A percentile compares a stretch with the other conserved stretches of the same genome.
Conservation (phyloP, 2,329 filamentous ascomycete genomes). For the Fusarium zealandicum region DNA sequence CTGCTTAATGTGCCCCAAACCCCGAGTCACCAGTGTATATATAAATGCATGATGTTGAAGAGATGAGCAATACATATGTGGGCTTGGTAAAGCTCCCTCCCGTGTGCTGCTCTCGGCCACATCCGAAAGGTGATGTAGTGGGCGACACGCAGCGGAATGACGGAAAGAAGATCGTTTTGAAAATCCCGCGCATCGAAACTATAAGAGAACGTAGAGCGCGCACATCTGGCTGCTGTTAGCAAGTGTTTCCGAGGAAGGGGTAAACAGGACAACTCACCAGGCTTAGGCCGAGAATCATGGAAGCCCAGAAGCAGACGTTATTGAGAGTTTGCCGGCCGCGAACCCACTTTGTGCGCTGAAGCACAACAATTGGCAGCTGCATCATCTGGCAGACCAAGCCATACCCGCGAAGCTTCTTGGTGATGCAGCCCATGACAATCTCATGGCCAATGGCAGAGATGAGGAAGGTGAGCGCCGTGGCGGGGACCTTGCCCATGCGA, state of each 20-base stretch:
- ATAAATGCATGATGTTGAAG: not conserved
- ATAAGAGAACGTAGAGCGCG: conserved; percentile 61
- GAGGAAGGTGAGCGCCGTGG: conserved; percentile 90
- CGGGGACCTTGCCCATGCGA: conserved; percentile 76
- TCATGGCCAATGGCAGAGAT: conserved; percentile 91
- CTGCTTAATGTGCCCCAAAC: not conserved
- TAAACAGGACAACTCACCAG: conserved; percentile 63
- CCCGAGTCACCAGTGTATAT: not conserved
- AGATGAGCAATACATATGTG: not conserved
- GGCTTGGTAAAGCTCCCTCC: not conserved
- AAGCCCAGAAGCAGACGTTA: conserved; percentile 89
- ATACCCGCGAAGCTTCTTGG: conserved; percentile 93
- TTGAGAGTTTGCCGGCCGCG: conserved; percentile 79
- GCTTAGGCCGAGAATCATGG: conserved; percentile 86
- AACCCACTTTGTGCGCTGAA: conserved; percentile 83
- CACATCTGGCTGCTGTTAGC: conserved; percentile 53
- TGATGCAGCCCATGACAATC: conserved; percentile 97
- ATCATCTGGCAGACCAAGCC: conserved; percentile 96
- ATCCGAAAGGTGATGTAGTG: not conserved
- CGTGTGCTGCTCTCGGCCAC: not conserved
- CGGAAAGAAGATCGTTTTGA: not conserved
- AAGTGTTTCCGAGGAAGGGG: not conserved
- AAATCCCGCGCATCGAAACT: conserved; percentile 12
- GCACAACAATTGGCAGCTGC: conserved; percentile 91
- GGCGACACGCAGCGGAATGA: conserved; percentile 2